Evolutionary conservation across 2,329 filamentous ascomycete species (phyloP), one percentile per base, ranked within the genome.

Genomic region (Penicillium sp.): DNA sequence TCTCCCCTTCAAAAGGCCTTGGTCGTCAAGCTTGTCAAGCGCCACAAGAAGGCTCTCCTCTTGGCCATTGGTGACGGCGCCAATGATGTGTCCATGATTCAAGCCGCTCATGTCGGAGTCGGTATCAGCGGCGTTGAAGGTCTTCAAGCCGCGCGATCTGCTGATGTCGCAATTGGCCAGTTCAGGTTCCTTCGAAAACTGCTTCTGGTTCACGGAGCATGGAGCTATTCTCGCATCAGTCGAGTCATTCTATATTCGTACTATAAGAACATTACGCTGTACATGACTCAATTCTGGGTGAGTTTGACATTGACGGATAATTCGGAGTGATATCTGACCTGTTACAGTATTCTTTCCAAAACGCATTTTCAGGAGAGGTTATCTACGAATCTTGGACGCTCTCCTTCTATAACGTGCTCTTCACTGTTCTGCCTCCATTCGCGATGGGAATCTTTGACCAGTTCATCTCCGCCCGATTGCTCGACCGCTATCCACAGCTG

Each of bases 51-150:
- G 66, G 82, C 88, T 12, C 89, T 98, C 59, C 82, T 96, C 46
- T 81, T 98, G 44, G 93, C 93, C 45, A 96, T 98, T 67, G 93
- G 93, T 59, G 93, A 98, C 63, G 93, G 93, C 57, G 93, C 93
- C 41, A 98, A 98, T 71, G 93, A 98, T 64, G 93, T 98, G n/a
- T 96, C 91, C 17, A 98, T 98, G 93, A 98, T 98, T 48, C 93
- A 98, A 74, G 93, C 93, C 10, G 93, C 93, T 12, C 93, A 98
- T 67, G 95, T 98, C 57, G 93, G 93, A 57, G 88, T 98, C 39
- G 93, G 93, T 70, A 98, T 98, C 69, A 95, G 89, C 64, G 93
- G 93, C 70, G 81, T 95, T 57, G 93, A 98, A 77, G 93, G 93
- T 77, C 81, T 98, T 0, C 93, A 98, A 72, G 93, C 93, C 41